A percentile compares a stretch with the other conserved stretches of the same genome.
Evolutionary conservation across 768 basidiomycete species (phyloP).

Genomic region (Boletus sp.): DNA sequence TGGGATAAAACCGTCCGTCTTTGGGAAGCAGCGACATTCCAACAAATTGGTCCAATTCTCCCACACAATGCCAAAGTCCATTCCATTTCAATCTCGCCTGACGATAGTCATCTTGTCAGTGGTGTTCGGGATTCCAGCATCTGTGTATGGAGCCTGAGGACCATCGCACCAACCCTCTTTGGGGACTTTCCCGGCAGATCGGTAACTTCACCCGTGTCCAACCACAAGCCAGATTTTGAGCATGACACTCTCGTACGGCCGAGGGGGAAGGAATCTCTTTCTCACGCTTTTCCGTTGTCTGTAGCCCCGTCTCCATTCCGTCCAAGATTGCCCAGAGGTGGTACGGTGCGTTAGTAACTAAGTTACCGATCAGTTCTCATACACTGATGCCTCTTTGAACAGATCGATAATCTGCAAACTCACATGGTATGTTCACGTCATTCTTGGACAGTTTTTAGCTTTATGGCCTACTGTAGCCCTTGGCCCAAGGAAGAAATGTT

Average conservation of each 20-base stretch:
- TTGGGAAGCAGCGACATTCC: conserved; percentile 20
- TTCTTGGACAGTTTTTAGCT: background rate
- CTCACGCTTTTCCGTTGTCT: too few species aligned
- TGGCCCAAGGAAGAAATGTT: background rate
- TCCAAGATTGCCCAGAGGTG: too few species aligned
- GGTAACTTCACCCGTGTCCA: background rate
- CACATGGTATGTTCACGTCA: conserved; percentile 3
- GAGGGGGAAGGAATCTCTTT: too few species aligned
- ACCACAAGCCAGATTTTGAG: background rate
- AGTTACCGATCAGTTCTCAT: too few species aligned
- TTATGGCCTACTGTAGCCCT: background rate
- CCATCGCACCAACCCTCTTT: conserved; percentile 12
- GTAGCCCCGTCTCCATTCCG: too few species aligned
- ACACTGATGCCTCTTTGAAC: background rate
- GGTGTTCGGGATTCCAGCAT: conserved; percentile 10
- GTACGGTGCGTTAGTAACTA: too few species aligned
- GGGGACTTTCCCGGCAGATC: conserved; percentile 6
- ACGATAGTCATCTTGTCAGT: conserved; percentile 13
- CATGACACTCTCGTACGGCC: background rate
- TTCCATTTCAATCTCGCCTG: conserved; percentile 15
- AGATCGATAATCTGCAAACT: conserved; percentile 2
- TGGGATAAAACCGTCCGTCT: conserved; percentile 27
- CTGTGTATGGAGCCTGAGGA: conserved; percentile 13
- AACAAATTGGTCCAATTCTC: conserved; percentile 13
- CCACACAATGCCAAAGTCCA: conserved; percentile 6